Percentiles rank a stretch among this genome's conserved stretches.
These are phyloP conservation scores for Houttuynia cordata DNA, from an alignment of 164 flowering plant species.

Conservation along the genomic window DNA sequence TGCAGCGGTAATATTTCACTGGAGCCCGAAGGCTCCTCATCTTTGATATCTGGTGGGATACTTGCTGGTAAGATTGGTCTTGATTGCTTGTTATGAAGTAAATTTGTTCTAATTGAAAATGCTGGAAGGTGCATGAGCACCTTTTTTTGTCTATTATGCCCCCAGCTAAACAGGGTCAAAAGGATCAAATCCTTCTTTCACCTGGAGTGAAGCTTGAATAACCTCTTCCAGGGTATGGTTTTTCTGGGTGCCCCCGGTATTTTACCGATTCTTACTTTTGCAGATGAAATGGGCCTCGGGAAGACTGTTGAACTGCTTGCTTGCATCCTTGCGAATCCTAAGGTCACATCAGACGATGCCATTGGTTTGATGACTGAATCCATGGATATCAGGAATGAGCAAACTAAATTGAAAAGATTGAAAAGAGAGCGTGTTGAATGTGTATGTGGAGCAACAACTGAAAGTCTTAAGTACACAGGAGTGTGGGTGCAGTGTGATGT, in stretches of 20 bases:
- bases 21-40: conserved; percentile 22
- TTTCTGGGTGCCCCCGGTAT: too few species aligned
- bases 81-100: too few species aligned
- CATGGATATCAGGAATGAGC: conserved; percentile 18
- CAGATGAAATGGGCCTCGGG: conserved; percentile 99
- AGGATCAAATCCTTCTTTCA: too few species aligned
- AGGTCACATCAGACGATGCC: conserved; percentile 25
- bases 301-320: conserved; percentile 93
- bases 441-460: conserved; percentile 76
- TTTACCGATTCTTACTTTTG: background rate
- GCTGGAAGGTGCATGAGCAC: too few species aligned
- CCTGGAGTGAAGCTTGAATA: too few species aligned
- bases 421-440: conserved; percentile 90
- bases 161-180: too few species aligned
- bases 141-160: too few species aligned
- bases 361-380: conserved; percentile 5
- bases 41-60: conserved; percentile 67
- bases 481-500: conserved; percentile 97
- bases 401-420: conserved; percentile 36
- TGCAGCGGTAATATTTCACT: conserved; percentile 73
- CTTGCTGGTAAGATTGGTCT: conserved; percentile 61
- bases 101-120: too few species aligned
- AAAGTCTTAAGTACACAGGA: conserved; percentile 63
- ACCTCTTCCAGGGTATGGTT: too few species aligned
- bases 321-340: conserved; percentile 69